Conservation (phyloP, 2,329 filamentous ascomycete genomes). For the Botrytis galanthina region DNA sequence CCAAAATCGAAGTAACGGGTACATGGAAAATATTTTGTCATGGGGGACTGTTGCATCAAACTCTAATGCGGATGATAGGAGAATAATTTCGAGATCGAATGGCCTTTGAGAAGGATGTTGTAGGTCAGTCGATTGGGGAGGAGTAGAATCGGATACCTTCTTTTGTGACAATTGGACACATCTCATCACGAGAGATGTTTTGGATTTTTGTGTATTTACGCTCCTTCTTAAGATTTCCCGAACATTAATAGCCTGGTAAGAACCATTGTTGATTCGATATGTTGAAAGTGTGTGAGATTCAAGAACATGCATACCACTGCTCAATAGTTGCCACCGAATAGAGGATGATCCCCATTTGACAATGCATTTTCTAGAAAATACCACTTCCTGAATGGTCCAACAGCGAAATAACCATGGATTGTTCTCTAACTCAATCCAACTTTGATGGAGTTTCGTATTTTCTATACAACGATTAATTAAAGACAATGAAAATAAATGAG, state of each 20-base stretch:
- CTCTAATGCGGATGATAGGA: not conserved
- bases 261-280: not conserved
- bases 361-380: not conserved
- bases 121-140: not conserved
- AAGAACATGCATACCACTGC: too few species aligned
- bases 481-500: not conserved
- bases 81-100: fast-evolving
- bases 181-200: not conserved
- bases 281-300: fast-evolving
- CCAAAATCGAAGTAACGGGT: not conserved
- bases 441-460: fast-evolving
- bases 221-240: not conserved
- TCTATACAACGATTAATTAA: not conserved
- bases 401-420: not conserved
- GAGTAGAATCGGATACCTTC: not conserved
- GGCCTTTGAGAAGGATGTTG: fast-evolving
- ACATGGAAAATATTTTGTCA: not conserved
- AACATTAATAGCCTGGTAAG: fast-evolving
- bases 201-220: too few species aligned
- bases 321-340: not conserved
- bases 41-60: not conserved
- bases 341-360: not conserved
- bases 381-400: not conserved
- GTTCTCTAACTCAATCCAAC: not conserved
- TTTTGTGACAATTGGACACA: not conserved